These are phyloP conservation scores for Candida odintsovae DNA, from an alignment of 805 yeast genomes.

Conservation along the genomic window DNA sequence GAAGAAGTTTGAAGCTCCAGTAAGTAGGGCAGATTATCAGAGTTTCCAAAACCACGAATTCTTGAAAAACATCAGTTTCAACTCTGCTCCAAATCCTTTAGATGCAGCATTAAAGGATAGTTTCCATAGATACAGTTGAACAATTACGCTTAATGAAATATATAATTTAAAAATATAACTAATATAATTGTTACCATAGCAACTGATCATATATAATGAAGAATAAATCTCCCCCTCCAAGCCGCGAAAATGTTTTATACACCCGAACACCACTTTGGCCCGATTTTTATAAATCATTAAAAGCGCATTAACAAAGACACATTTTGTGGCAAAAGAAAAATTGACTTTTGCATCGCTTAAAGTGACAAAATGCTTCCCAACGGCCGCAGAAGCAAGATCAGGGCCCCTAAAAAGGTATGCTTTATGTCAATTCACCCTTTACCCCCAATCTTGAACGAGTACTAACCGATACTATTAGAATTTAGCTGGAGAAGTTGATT, in stretches of 20 bases:
- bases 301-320: not conserved
- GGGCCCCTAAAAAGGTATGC: constrained; percentile 52
- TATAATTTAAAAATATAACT: too few species aligned
- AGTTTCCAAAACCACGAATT: not conserved
- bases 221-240: too few species aligned
- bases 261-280: not conserved
- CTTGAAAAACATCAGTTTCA: not conserved
- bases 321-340: not conserved
- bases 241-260: not conserved
- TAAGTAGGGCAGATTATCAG: not conserved
- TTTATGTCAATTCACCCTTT: not conserved
- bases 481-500: constrained; percentile 39
- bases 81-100: not conserved
- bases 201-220: not conserved
- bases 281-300: not conserved
- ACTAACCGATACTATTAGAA: constrained; percentile 15
- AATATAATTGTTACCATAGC: not conserved
- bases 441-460: not conserved
- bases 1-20: not conserved
- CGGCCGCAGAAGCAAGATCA: constrained; percentile 47
- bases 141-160: not conserved
- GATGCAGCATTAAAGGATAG: not conserved
- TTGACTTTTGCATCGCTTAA: not conserved
- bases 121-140: not conserved
- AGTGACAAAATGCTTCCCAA: constrained; percentile 7